Evolutionary conservation across 2,329 filamentous ascomycete species (phyloP), one percentile per base, ranked within the genome.

Genomic region (Purpureocillium lavendulum): DNA sequence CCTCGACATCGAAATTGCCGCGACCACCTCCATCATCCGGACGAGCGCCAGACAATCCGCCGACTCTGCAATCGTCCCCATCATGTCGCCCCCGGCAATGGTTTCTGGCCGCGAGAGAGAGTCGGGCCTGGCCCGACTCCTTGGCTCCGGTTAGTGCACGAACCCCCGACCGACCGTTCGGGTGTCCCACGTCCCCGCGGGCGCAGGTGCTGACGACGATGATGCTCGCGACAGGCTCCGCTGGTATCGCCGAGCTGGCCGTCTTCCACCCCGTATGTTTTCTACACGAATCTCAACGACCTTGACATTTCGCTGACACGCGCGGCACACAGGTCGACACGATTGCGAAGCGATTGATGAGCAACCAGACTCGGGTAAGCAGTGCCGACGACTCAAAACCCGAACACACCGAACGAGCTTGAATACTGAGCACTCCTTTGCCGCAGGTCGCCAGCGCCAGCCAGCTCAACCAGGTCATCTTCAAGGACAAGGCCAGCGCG

Each of bases 331-430:
- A 90, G 85, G 87, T 98, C 62, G 92, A 98, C 68, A 98, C 92
- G 37, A 96, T 94, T 56, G 90, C 92, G 48, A 98, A 98, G 75
- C 87, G 92, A 52, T 79, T 98, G 66, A 98, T 98, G 92, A 96
- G 88, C 79, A 96, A 98, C 67, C 84, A 94, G 63, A 80, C 79
- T 46, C 58, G 58, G 48, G 62, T 65, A 61, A 59, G 86, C 73
- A 68, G 34, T 7, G 8, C 24, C 12, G 15, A 4, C 26, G 14
- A 10, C 29, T 14, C 40, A 41, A 18, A 33, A 40, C 24, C 10
- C 10, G 21, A 5, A n/a, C n/a, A n/a, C 10, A 26, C 21, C 21
- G 21, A 26, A 26, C 5, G 21, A 26, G 10, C 21, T 26, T 10
- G 10, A 26, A 26, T 26, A 10, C 21, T 26, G 21, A 26, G 21